Base-by-base conservation (phyloP, 768 basidiomycete species). In the Boletus patriciae region DNA sequence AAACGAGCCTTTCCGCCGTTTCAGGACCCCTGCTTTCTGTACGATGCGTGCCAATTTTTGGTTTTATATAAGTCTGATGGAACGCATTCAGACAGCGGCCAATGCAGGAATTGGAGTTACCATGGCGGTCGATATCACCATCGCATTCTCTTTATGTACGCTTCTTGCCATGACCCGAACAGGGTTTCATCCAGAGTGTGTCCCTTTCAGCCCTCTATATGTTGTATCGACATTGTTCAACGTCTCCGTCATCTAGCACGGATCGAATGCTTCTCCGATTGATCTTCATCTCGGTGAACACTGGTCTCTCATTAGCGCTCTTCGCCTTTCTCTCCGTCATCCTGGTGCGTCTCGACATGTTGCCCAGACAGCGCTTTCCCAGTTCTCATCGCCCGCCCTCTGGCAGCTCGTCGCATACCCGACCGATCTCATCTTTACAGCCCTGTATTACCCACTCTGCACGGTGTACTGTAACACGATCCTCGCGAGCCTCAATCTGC, bases 391-490 rank as follows among this genome's bases (percentile, higher is more conserved):
- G 25, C 15, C 31, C 45, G 25, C 31, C 41, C 5, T 7, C 46
- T 27, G 27, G 10, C 50, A 69, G 66, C 59, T 67, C 6, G 62
- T 66, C 36, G 25, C 61, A 49, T 65, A 62, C 23, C 69, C 68
- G 12, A 57, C 54, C 46, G 49, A 69, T 38, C 62, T 64, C 51
- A 57, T 66, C 46, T 60, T 68, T 46, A 59, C 52, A 16, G 66
- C 63, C 6, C 18, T 73, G 38, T 73, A 68, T 50, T 70, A 63
- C 42, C 68, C 73, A 6, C 60, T 74, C 23, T 69, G 71, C 45
- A 63, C 70, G 29, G 58, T 73, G 13, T 75, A 75, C 43, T 66
- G 72, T 44, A 72, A 70, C 58, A 70, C 73, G 23, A 46, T 74
- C 6, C 66, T 76, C 31, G 69, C 66, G 43, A 76, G 63, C 55